Evolutionary conservation across 768 basidiomycete genomes (phyloP).

Genomic region (Auricularia auricula-judae): DNA sequence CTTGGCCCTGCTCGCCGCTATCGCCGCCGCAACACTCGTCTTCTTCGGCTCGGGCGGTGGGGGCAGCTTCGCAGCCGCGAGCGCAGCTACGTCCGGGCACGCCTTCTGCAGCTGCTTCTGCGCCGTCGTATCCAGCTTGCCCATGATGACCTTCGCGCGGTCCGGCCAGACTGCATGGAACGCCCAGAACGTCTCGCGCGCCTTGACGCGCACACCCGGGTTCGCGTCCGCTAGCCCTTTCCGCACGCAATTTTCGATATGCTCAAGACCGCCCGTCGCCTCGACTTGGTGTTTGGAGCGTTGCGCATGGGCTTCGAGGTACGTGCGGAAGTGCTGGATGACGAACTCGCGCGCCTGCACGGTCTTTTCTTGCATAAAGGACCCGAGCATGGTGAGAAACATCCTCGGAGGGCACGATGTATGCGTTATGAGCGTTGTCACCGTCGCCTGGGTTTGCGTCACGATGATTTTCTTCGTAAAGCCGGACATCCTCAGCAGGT

Average conservation of each 20-base stretch:
- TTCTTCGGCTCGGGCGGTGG: conserved; percentile 59
- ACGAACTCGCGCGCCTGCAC: conserved; percentile 59
- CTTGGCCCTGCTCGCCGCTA: conserved; percentile 84
- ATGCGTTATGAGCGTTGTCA: conserved; percentile 55
- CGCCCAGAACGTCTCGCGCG: conserved; percentile 68
- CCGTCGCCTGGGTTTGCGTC: conserved; percentile 68
- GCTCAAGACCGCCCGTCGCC: conserved; percentile 51
- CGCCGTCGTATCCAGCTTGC: conserved; percentile 52
- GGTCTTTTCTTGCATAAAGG: conserved; percentile 68
- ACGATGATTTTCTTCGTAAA: conserved; percentile 90
- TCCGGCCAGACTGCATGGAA: conserved; percentile 70
- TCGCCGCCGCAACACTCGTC: conserved; percentile 72
- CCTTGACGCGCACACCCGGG: conserved; percentile 63
- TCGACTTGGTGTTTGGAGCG: conserved; percentile 61
- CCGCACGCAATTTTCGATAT: conserved; percentile 62
- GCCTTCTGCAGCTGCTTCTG: conserved; percentile 81
- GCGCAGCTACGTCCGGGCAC: conserved; percentile 49
- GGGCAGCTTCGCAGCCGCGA: conserved; percentile 30
- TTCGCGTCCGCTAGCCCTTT: conserved; percentile 71
- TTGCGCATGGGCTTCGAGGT: conserved; percentile 60
- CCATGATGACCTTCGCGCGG: conserved; percentile 50
- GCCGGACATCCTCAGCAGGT: conserved; percentile 74
- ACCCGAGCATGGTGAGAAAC: conserved; percentile 57
- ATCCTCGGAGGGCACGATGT: conserved; percentile 62
- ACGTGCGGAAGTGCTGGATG: conserved; percentile 61